Evolutionary conservation across 192 early-diverging fungal species (phyloP).

Genomic region (Umbelopsis ramanniana): DNA sequence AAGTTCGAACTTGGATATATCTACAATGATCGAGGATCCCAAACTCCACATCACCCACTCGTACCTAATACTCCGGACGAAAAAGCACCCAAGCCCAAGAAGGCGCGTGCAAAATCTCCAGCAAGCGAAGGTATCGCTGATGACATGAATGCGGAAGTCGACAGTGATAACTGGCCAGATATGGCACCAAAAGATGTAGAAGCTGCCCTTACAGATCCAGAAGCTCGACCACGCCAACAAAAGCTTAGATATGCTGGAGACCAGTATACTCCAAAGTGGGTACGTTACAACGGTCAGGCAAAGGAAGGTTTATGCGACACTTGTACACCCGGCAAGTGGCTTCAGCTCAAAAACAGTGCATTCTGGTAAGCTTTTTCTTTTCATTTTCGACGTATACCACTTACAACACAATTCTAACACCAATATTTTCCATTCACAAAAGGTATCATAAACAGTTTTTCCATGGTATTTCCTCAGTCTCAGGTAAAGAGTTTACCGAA

Average conservation of each 20-base stretch:
- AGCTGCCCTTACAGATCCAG: constrained; percentile 48
- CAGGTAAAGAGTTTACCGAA: constrained; percentile 72
- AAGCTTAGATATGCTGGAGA: constrained; percentile 73
- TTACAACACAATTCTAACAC: background rate
- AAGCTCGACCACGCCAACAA: constrained; percentile 68
- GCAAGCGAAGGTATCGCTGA: background rate
- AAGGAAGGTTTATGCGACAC: constrained; percentile 88
- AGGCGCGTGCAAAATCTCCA: background rate
- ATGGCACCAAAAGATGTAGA: constrained; percentile 47
- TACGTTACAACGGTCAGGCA: constrained; percentile 71
- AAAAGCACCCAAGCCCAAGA: background rate
- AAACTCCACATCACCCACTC: background rate
- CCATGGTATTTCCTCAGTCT: constrained; percentile 87
- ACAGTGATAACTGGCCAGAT: constrained; percentile 36
- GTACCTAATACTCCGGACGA: background rate
- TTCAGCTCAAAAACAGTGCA: constrained; percentile 88
- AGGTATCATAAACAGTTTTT: constrained; percentile 89
- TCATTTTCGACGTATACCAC: constrained; percentile 9
- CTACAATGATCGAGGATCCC: background rate
- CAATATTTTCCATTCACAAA: background rate
- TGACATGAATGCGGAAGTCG: background rate
- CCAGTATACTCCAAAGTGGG: constrained; percentile 83
- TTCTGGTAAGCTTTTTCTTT: constrained; percentile 62
- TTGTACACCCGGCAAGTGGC: constrained; percentile 82
- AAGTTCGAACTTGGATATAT: background rate